Conservation (phyloP, 108 stramenopile genomes). For the Pseudonitzschia pungens region DNA sequence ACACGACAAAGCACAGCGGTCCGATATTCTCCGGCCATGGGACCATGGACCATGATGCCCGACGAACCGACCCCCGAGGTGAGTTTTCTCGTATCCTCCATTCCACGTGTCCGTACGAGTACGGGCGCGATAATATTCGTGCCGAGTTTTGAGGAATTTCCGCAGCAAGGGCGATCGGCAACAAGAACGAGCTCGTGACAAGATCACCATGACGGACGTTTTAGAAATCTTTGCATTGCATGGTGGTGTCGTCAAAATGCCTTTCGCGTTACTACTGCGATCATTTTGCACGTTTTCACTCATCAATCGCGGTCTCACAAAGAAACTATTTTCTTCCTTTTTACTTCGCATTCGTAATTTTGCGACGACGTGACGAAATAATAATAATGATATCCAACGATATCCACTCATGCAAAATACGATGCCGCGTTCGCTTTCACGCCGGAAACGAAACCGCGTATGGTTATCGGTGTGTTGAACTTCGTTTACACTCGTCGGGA, state of each 20-base stretch:
- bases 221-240: not conserved
- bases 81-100: constrained; percentile 2
- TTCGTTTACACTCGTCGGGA: too few species aligned
- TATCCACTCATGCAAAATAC: too few species aligned
- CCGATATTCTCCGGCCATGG: not conserved
- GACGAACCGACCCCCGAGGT: constrained; percentile 19
- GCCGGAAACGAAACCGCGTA: too few species aligned
- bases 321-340: not conserved
- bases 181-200: not conserved
- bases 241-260: not conserved
- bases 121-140: not conserved
- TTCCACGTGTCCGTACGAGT: constrained; percentile 16
- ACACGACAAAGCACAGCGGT: constrained; percentile 8
- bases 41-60: constrained; percentile 23
- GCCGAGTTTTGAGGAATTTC: not conserved
- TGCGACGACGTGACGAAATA: not conserved
- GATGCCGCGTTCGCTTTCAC: too few species aligned
- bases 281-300: not conserved
- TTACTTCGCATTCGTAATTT: not conserved
- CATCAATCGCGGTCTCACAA: not conserved
- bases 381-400: not conserved
- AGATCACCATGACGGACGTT: not conserved
- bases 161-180: not conserved
- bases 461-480: too few species aligned
- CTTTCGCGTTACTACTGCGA: not conserved